phyloP scores from a whole-genome alignment of 257 asterid genomes.

The Solanum tacnaense region DNA sequence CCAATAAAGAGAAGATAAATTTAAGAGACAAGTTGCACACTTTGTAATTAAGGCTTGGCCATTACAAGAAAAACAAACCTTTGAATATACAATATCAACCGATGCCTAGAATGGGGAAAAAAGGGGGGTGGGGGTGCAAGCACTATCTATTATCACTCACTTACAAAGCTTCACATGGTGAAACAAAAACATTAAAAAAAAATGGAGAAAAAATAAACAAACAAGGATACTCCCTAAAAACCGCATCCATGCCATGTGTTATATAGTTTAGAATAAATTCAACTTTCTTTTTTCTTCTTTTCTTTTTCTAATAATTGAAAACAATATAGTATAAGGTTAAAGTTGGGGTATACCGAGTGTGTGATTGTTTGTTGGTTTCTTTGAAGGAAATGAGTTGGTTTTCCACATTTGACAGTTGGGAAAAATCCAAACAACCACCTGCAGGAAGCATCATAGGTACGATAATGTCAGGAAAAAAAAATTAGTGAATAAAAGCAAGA shows the following conservation, averaged over 20 bases:
- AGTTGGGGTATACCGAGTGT: constrained; percentile 23
- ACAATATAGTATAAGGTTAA: constrained; percentile 41
- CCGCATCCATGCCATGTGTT: constrained; percentile 64
- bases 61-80: constrained; percentile 7
- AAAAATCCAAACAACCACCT: constrained; percentile 37
- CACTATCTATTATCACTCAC: constrained; percentile 16
- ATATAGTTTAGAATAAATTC: constrained; percentile 24
- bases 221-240: constrained; percentile 18
- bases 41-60: constrained; percentile 7
- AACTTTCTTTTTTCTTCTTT: not conserved
- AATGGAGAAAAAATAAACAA: not conserved
- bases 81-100: not conserved
- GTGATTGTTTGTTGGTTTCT: constrained; percentile 16
- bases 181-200: not conserved
- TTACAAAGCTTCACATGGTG: constrained; percentile 8
- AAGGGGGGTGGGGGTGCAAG: constrained; percentile 13
- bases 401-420: constrained; percentile 36
- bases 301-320: constrained; percentile 7
- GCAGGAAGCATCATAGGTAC: constrained; percentile 15
- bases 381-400: constrained; percentile 28
- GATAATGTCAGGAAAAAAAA: constrained; percentile 11
- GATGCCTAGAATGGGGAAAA: constrained; percentile 3
- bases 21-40: constrained; percentile 2
- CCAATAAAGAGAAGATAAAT: not conserved
- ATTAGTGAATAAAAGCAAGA: constrained; percentile 10